Evolutionary conservation across 345 rosid genomes (phyloP), one percentile per base, ranked within the genome.

Genomic region (Litchi chinensis): DNA sequence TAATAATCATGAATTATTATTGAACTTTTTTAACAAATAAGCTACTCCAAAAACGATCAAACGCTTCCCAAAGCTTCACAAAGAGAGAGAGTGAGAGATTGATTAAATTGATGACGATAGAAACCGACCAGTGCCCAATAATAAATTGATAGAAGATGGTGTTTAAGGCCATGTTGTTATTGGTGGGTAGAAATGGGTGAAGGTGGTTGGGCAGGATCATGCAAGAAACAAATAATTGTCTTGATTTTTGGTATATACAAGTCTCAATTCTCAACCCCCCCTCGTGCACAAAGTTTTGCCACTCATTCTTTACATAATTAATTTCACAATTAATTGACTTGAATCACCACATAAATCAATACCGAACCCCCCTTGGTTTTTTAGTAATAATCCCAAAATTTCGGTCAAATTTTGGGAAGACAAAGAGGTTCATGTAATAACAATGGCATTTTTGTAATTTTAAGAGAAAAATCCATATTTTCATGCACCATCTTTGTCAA

Each of bases 151-250:
- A 46, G 68, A 57, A 66, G 4, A 56, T 26, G 64, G 15, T 24
- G 79, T 72, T 72, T 73, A 68, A 75, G 67, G 74, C 22, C 81
- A 72, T 79, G 83, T 85, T 89, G 77, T 68, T 78, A 80, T 83
- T 89, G 83, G 95, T 91, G 83, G 98, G 91, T 95, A 87, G 91
- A 87, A 90, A 90, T 92, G 92, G 98, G 91, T 95, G 93, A 90
- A 92, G 94, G 97, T 95, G 91, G 98, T 92, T 93, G 98, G 95
- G 63, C 88, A 76, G 69, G 77, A 83, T 81, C 79, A 74, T 80
- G 64, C 66, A 85, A 76, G 74, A 79, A 83, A 85, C 69, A 79
- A 70, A 77, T 52, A 80, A 64, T 69, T 8, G 60, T 77, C 70
- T 83, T 37, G 11, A 43, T 48, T 39, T 71, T 62, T 74, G 70